These are phyloP conservation scores for Termitomyces sp. DNA, from an alignment of 768 basidiomycete species.

Conservation along the genomic window DNA sequence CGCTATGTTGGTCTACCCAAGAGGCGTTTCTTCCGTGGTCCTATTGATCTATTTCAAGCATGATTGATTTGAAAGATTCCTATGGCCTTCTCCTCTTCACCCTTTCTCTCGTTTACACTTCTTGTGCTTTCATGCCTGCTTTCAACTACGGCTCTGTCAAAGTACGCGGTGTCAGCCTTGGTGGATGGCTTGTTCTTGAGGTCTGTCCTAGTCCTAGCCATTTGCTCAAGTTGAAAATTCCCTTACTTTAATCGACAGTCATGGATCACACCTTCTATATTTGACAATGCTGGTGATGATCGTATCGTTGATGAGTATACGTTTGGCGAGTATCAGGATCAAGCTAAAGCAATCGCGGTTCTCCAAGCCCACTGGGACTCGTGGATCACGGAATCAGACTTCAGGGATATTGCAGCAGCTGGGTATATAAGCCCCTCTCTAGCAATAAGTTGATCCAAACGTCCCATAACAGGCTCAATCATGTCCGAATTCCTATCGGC, in stretches of 20 bases:
- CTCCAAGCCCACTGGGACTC: constrained; percentile 71
- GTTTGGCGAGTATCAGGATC: constrained; percentile 58
- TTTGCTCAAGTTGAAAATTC: constrained; percentile 5
- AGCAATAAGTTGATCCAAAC: background rate
- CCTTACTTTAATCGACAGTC: constrained; percentile 32
- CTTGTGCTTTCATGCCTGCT: constrained; percentile 37
- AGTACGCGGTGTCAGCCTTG: constrained; percentile 81
- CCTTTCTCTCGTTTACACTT: constrained; percentile 23
- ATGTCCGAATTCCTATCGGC: constrained; percentile 81
- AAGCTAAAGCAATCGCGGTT: constrained; percentile 34
- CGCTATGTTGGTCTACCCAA: constrained; percentile 16
- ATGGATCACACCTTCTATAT: constrained; percentile 76
- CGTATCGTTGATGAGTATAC: constrained; percentile 76
- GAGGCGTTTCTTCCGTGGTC: background rate
- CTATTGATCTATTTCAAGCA: background rate
- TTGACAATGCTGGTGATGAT: constrained; percentile 56
- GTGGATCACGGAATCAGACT: constrained; percentile 82
- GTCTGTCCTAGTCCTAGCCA: constrained; percentile 21
- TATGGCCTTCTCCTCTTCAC: constrained; percentile 10
- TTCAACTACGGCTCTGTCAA: constrained; percentile 72
- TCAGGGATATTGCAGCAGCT: constrained; percentile 65
- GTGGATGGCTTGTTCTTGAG: constrained; percentile 49
- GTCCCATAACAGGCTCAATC: constrained; percentile 52
- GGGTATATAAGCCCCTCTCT: constrained; percentile 37
- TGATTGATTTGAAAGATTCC: background rate